Conservation (phyloP, 805 yeast species). For the Wickerhamomyces bovis region DNA sequence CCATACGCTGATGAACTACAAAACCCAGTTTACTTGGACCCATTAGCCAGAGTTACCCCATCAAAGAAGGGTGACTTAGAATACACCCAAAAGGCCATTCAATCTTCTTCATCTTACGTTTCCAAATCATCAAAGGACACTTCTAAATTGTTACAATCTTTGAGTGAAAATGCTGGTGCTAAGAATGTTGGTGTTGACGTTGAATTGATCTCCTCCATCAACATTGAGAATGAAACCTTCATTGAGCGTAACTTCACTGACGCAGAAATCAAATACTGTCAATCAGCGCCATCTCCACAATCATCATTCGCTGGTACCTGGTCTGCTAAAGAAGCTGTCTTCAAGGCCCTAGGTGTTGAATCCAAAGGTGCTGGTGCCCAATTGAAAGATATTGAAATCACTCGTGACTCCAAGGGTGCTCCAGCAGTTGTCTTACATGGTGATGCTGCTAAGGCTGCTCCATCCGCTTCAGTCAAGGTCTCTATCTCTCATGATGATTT, state of each 20-base stretch:
- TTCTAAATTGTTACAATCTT: conserved; percentile 50
- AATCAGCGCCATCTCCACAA: conserved; percentile 64
- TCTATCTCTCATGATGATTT: conserved; percentile 94
- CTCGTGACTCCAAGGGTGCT: conserved; percentile 57
- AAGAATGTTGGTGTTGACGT: conserved; percentile 94
- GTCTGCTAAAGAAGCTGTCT: conserved; percentile 99
- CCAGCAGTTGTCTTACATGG: conserved; percentile 80
- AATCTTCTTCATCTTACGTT: conserved; percentile 37
- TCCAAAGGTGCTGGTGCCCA: conserved; percentile 95
- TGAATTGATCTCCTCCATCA: conserved; percentile 76
- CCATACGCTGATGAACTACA: conserved; percentile 90
- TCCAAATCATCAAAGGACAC: conserved; percentile 48
- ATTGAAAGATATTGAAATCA: conserved; percentile 83
- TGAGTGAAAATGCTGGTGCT: conserved; percentile 44
- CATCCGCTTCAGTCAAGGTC: conserved; percentile 66
- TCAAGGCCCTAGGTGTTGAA: conserved; percentile 86
- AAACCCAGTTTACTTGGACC: conserved; percentile 89
- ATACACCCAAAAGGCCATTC: conserved; percentile 47
- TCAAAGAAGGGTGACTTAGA: conserved; percentile 37
- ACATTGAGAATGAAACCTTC: conserved; percentile 85
- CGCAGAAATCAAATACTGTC: conserved; percentile 75
- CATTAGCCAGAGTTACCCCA: conserved; percentile 57
- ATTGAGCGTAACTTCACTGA: conserved; percentile 87
- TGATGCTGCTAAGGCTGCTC: conserved; percentile 69
- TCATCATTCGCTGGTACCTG: conserved; percentile 96